A percentile compares a stretch with the other conserved stretches of the same genome.
phyloP scores from a whole-genome alignment of 306 rosid species.

The Gillenia trifoliata region DNA sequence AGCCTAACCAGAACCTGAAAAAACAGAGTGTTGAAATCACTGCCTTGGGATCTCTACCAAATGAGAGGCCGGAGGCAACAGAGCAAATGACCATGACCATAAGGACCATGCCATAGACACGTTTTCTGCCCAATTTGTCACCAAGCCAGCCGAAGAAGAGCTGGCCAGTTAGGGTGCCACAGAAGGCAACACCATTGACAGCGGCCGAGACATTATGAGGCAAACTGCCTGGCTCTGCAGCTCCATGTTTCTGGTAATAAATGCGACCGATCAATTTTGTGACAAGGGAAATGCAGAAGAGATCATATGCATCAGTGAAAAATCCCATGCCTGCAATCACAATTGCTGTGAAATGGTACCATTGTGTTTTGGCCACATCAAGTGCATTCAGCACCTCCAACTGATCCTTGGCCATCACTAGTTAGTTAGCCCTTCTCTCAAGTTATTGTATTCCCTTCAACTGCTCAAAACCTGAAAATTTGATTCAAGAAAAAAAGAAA shows the following conservation, averaged over 20 bases:
- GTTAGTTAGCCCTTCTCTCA: background rate
- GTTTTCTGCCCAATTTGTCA: constrained; percentile 80
- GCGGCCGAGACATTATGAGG: constrained; percentile 74
- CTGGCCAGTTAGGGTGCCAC: constrained; percentile 82
- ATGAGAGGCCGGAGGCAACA: constrained; percentile 72
- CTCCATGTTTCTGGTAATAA: constrained; percentile 44
- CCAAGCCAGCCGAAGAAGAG: constrained; percentile 97
- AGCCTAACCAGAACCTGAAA: constrained; percentile 89
- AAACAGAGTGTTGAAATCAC: constrained; percentile 73
- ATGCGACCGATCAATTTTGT: constrained; percentile 77
- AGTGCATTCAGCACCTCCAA: constrained; percentile 67
- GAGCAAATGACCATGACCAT: constrained; percentile 81
- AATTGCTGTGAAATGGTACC: constrained; percentile 89
- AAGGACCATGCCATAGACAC: constrained; percentile 83
- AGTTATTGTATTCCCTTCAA: background rate
- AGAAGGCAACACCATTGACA: constrained; percentile 78
- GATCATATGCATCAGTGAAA: constrained; percentile 86
- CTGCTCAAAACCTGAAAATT: constrained; percentile 13
- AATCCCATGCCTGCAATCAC: constrained; percentile 93
- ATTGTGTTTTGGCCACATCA: constrained; percentile 83
- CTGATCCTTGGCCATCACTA: constrained; percentile 47
- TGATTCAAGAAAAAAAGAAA: background rate
- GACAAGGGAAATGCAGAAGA: constrained; percentile 85
- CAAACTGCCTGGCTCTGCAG: constrained; percentile 47
- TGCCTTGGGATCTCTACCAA: constrained; percentile 44